Evolutionary conservation across 164 flowering plant genomes (phyloP), one percentile per base, ranked within the genome.

Genomic region (Annona squamosa): DNA sequence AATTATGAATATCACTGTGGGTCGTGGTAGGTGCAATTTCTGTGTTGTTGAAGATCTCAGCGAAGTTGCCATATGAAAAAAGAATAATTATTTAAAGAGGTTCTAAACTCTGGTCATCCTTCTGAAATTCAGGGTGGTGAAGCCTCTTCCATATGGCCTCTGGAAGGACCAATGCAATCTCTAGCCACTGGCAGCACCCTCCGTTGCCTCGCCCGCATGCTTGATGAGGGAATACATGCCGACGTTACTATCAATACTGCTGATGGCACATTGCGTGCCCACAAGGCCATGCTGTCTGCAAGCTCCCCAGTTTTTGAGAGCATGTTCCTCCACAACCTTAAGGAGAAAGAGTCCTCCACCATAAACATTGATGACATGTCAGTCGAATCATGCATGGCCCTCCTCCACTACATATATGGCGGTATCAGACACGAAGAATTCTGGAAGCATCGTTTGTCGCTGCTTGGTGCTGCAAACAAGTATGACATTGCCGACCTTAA

Each of bases 401-500:
- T 94, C 46, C 86, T 94, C 16, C 80, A 82, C 74, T 94, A 91
- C 82, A 48, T 94, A 70, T 94, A 94, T 65, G 98, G 98, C 46
- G 87, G 85, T 72, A 89, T 94, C 71, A 88, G 83, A 75, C 93
- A 89, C 47, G 92, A 85, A 48, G 91, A 88, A 48, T 94, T 94
- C 78, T 91, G 96, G 97, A 86, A 86, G 80, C 97, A 92, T 74
- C 82, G 98, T 57, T 71, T 92, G 43, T 80, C 88, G 7, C 75
- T 94, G 62, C 86, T 94, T 26, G 92, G 90, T 1, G 97, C 98
- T 0, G 97, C 98, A 66, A 86, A 92, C 84, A 94, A 94, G 75
- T 94, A 94, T 61, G 91, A 83, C 74, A 88, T 94, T 2, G 59
- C 79, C n/a, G 87, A 84, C 75, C 86, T 94, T 12, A 91, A 91